Evolutionary conservation across 2,329 filamentous ascomycete species (phyloP).

Genomic region (Ciborinia camelliae): DNA sequence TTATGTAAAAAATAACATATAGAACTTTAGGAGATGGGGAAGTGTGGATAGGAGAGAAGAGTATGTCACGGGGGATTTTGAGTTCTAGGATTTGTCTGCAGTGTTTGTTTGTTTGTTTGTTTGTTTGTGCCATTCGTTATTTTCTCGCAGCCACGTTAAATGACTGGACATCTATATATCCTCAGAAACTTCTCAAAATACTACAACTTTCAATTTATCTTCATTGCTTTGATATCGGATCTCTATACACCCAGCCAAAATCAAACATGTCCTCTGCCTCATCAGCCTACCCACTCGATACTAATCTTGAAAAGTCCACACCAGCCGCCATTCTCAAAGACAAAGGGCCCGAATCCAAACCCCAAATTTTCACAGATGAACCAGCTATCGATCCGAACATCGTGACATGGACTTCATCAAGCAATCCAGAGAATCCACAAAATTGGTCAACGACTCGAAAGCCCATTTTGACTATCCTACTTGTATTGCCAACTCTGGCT

Average conservation of each 20-base stretch:
- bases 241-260: background rate
- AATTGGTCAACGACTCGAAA: slow-evolving; percentile 27
- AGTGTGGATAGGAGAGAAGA: no score
- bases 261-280: background rate
- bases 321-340: background rate
- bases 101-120: no score
- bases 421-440: background rate
- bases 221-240: background rate
- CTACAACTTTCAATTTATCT: no score
- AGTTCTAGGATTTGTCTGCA: background rate
- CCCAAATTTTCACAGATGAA: background rate
- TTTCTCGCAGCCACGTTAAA: no score
- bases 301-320: background rate
- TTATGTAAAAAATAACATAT: no score
- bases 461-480: slow-evolving; percentile 23
- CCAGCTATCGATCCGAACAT: slow-evolving; percentile 1
- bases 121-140: no score
- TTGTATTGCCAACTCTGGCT: slow-evolving; percentile 2
- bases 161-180: no score
- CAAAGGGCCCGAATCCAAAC: background rate
- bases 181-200: no score
- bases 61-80: background rate
- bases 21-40: no score
- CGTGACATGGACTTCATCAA: slow-evolving; percentile 4
- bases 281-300: background rate